Base-by-base conservation (phyloP, 179 eudicot genomes). In the Beta lomatogona region DNA sequence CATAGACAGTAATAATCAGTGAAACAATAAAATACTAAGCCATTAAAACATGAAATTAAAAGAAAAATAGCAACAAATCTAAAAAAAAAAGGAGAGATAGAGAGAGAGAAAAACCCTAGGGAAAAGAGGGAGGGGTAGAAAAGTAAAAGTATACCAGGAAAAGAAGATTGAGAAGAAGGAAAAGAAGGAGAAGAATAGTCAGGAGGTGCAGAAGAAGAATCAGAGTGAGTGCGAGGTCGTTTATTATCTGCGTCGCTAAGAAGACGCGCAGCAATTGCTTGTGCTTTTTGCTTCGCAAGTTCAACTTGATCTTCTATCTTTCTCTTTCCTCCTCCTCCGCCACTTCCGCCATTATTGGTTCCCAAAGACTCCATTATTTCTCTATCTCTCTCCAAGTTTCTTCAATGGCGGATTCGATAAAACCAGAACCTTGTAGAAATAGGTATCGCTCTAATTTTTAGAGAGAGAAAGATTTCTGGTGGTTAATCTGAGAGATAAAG, bases 261-360 rank as follows among this genome's bases (percentile, higher is more conserved):
- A 50, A 91, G 77, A 22, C 94, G 88, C 31, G 94, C 93, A 8
- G 98, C 98, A 72, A 93, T 92, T 76, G 91, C 98, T 81, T 91
- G 90, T 3, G 91, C 97, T 85, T 80, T 87, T 85, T 90, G 94
- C 87, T 92, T 92, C 6, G 98, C 98, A 57, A 86, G 77, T 85
- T 92, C 91, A 76, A 93, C 83, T 4, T 85, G 88, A 77, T 87
- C 89, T 70, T 85, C 84, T 3, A 86, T 81, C 81, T 86, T 86
- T n/a, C 88, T 74, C 86, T 86, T 86, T 15, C 61, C 81, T 64
- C 85, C 87, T 0, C 21, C 71, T 0, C 71, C 54, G 12, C 59
- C 2, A 36, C 21, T 60, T 0, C 73, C 55, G 9, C 60, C 63
- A 18, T 50, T 45, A 19, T 53, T 72, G 4, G 36, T 28, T 44